These are phyloP conservation scores for Tetradesmus obliquus DNA, from an alignment of 139 green algal genomes.

Conservation along the genomic window DNA sequence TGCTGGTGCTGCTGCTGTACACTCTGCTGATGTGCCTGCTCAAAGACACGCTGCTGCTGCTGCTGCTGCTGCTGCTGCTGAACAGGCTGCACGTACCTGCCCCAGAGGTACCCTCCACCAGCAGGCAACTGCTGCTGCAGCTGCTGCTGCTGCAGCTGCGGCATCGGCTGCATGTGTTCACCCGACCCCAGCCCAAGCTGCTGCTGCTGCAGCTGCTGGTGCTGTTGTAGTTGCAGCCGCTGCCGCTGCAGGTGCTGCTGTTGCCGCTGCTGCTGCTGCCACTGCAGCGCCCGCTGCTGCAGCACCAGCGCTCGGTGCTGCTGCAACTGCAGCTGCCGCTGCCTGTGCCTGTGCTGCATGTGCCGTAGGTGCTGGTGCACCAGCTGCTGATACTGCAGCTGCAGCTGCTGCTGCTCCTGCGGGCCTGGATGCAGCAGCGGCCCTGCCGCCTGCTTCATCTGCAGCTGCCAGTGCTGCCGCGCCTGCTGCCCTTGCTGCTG, in stretches of 20 bases:
- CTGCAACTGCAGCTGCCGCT: constrained; percentile 1
- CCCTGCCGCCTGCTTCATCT: neutral
- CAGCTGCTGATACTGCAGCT: constrained; percentile 33
- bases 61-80: constrained; percentile 18
- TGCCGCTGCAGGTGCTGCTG: constrained; percentile 16
- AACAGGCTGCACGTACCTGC: neutral
- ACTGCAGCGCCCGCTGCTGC: constrained; percentile 11
- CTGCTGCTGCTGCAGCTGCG: neutral
- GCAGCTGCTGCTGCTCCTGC: constrained; percentile 5
- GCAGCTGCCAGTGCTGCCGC: constrained; percentile 19
- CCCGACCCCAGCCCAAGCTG: neutral
- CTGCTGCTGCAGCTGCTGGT: neutral
- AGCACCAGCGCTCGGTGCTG: neutral
- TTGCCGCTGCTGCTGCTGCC: constrained; percentile 34
- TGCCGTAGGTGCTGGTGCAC: constrained; percentile 24
- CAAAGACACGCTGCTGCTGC: neutral
- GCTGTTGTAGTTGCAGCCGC: constrained; percentile 7
- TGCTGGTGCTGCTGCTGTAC: neutral
- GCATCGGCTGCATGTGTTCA: neutral
- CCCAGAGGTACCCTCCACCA: neutral
- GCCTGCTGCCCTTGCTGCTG: constrained; percentile 26
- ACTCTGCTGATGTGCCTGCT: neutral
- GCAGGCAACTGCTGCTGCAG: neutral
- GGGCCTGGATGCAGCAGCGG: neutral
- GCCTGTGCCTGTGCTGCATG: neutral